phyloP scores from a whole-genome alignment of 2,329 filamentous ascomycete species.

The Diatrype stigma region DNA sequence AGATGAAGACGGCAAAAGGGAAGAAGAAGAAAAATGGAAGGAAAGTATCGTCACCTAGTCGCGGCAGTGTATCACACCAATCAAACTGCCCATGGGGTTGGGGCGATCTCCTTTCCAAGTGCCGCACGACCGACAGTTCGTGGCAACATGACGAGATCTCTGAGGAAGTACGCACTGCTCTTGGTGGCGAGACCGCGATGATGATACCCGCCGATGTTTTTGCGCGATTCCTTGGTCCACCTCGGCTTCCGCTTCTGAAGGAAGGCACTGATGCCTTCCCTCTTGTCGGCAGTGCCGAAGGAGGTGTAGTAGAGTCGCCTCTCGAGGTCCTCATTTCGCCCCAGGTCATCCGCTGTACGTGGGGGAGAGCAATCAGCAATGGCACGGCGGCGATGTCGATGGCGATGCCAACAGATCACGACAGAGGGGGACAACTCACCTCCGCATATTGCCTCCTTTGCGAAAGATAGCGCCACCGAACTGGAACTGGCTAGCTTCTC shows the following conservation, averaged over 20 bases:
- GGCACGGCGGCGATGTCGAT: not conserved
- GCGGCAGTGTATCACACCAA: not conserved
- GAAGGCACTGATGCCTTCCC: slow-evolving; percentile 27
- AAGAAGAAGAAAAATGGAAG: not conserved
- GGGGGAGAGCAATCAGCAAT: not conserved
- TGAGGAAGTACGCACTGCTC: not conserved
- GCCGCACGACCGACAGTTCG: not conserved
- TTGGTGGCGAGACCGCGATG: not conserved
- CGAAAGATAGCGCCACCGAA: slow-evolving; percentile 22
- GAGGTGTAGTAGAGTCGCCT: slow-evolving; percentile 32
- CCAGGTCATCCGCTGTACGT: slow-evolving; percentile 19
- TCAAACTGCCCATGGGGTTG: not conserved
- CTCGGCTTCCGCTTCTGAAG: slow-evolving; percentile 19
- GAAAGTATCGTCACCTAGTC: not conserved
- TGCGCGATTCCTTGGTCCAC: not conserved
- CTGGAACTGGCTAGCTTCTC: slow-evolving; percentile 20
- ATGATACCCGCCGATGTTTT: not conserved
- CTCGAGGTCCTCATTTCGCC: slow-evolving; percentile 29
- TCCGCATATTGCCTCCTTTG: slow-evolving; percentile 27
- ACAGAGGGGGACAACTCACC: slow-evolving; percentile 11
- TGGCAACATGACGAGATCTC: not conserved
- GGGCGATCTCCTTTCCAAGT: not conserved
- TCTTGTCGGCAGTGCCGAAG: slow-evolving; percentile 29
- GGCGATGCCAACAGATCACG: not conserved
- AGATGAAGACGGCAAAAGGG: not conserved